Evolutionary conservation across 176 grass and related monocot species (phyloP).

Genomic region (Oryza nivara): DNA sequence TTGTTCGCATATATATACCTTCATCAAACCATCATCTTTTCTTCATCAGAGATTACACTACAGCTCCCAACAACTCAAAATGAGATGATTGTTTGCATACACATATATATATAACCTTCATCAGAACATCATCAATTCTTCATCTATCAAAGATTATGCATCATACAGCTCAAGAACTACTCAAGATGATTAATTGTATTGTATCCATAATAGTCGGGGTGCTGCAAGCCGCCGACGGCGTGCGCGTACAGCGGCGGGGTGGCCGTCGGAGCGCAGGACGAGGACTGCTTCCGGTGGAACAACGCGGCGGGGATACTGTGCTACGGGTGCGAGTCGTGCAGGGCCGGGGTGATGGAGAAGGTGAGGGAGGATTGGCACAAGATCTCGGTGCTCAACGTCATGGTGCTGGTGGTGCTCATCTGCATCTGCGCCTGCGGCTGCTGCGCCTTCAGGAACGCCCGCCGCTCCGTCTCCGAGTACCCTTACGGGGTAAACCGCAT

Average conservation of each 20-base stretch:
- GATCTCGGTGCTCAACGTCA: conserved; percentile 70
- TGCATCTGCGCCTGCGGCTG: conserved; percentile 71
- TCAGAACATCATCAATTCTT: too few species aligned
- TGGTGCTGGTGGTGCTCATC: conserved; percentile 70
- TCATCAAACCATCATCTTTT: too few species aligned
- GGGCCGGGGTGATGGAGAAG: conserved; percentile 92
- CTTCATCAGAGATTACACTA: too few species aligned
- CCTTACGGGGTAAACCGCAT: conserved; percentile 88
- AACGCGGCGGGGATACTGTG: conserved; percentile 78
- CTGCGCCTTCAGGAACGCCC: conserved; percentile 88
- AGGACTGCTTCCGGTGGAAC: conserved; percentile 93
- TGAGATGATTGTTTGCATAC: too few species aligned
- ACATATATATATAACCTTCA: too few species aligned
- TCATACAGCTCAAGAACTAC: too few species aligned
- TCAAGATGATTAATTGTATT: too few species aligned
- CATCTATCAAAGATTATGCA: too few species aligned
- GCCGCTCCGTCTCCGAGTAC: conserved; percentile 58
- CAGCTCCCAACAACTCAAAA: too few species aligned
- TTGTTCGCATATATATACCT: too few species aligned
- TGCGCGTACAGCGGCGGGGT: conserved; percentile 75
- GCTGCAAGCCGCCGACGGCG: conserved; percentile 95
- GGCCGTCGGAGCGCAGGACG: conserved; percentile 65
- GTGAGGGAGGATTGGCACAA: conserved; percentile 90
- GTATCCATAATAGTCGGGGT: conserved; percentile 64
- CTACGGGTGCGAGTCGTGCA: conserved; percentile 91